These are phyloP conservation scores for Rhododendron molle DNA, from an alignment of 148 eudicot genomes.

Conservation along the genomic window DNA sequence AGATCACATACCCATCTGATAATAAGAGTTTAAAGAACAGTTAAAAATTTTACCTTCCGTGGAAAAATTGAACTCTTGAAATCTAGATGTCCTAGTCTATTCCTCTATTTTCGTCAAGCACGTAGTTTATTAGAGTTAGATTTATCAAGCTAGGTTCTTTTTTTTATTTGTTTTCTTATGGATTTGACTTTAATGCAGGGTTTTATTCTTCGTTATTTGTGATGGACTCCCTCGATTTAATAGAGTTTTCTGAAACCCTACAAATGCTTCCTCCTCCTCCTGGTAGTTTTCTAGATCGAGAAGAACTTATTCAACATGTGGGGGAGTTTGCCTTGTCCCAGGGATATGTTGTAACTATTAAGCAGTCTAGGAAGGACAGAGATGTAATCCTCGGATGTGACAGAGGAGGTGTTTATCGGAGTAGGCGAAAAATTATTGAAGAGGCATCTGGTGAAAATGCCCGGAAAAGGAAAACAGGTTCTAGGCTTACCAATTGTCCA, in stretches of 20 bases:
- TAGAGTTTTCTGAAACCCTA: constrained; percentile 23
- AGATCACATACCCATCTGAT: background rate
- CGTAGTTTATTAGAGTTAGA: background rate
- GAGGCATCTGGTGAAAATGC: constrained; percentile 35
- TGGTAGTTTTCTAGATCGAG: constrained; percentile 60
- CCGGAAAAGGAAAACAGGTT: constrained; percentile 48
- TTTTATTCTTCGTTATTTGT: background rate
- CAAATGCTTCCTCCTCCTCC: constrained; percentile 76
- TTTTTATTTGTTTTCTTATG: background rate
- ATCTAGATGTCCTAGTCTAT: background rate
- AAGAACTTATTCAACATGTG: constrained; percentile 68
- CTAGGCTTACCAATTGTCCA: constrained; percentile 68
- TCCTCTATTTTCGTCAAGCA: background rate
- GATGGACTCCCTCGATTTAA: constrained; percentile 15
- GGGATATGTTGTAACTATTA: constrained; percentile 75
- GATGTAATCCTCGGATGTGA: constrained; percentile 64
- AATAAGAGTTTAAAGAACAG: background rate
- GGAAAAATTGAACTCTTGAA: background rate
- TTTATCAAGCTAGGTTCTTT: background rate
- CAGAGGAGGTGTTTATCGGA: constrained; percentile 62
- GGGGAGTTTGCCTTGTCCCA: constrained; percentile 67
- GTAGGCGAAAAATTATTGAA: constrained; percentile 36
- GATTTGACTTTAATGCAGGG: background rate
- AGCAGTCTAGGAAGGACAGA: constrained; percentile 57
- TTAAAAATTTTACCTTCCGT: background rate